Percentiles rank a stretch among this genome's conserved stretches.
Conservation (phyloP, 768 basidiomycete species). For the Kwoniella botswanensis region DNA sequence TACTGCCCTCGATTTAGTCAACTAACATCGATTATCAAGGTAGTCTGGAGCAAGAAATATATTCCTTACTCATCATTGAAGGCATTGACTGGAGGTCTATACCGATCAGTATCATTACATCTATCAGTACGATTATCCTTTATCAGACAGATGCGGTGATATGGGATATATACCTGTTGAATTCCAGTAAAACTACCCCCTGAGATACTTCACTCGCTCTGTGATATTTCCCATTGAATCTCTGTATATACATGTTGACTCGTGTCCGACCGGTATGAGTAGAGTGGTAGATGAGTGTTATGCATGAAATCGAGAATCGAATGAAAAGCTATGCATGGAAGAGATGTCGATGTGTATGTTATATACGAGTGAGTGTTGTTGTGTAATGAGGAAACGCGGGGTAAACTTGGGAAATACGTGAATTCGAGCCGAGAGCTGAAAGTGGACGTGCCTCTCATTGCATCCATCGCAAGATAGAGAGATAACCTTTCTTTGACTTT, state of each 20-base stretch:
- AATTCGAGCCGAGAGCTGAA: not conserved
- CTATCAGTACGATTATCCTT: no score
- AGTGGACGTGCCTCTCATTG: conserved; percentile 9
- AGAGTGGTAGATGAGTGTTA: no score
- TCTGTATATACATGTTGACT: conserved; percentile 20
- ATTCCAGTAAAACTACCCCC: conserved; percentile 44
- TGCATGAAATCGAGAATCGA: no score
- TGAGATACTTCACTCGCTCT: conserved; percentile 21
- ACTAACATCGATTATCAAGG: not conserved
- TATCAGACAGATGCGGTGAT: no score
- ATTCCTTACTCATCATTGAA: conserved; percentile 53
- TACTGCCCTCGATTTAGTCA: conserved; percentile 60
- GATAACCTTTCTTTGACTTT: no score
- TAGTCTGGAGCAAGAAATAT: not conserved
- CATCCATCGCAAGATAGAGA: no score
- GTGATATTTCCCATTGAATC: conserved; percentile 34
- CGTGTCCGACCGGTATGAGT: not conserved
- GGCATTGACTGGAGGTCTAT: conserved; percentile 55
- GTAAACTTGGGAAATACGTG: conserved; percentile 1
- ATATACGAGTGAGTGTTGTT: conserved; percentile 2
- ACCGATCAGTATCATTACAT: not conserved
- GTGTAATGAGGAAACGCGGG: conserved; percentile 21
- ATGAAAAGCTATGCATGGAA: not conserved
- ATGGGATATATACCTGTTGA: conserved; percentile 36
- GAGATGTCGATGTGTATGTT: not conserved